Conservation (phyloP, 2,329 filamentous ascomycete genomes). For the Cryphonectria naterciae region DNA sequence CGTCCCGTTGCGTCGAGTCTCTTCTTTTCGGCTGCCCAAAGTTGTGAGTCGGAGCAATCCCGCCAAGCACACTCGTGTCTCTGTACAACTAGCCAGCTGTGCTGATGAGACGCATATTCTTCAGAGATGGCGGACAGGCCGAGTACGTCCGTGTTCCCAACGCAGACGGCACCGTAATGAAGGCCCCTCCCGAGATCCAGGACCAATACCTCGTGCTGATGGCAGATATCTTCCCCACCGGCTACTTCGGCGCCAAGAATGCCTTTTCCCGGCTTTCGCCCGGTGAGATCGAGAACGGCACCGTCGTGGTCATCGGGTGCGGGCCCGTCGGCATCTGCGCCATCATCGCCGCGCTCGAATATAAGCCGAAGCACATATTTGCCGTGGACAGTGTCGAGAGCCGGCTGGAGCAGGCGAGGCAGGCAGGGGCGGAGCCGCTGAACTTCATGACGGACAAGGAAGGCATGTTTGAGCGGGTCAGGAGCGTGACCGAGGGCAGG, state of each 20-base stretch:
- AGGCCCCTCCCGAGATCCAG: conserved; percentile 71
- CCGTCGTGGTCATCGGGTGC: conserved; percentile 81
- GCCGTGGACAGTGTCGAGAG: conserved; percentile 79
- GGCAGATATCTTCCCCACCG: conserved; percentile 83
- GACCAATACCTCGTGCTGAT: conserved; percentile 81
- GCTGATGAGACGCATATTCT: neutral
- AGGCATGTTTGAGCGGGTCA: conserved; percentile 69
- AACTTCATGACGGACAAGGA: conserved; percentile 73
- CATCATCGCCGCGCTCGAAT: conserved; percentile 75
- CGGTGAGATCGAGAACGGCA: conserved; percentile 66
- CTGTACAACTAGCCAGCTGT: neutral
- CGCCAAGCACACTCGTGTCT: too few species aligned
- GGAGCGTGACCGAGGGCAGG: conserved; percentile 75
- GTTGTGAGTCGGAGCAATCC: conserved; percentile 46
- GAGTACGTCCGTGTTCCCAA: conserved; percentile 81
- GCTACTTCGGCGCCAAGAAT: conserved; percentile 81
- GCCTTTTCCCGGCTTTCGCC: conserved; percentile 61
- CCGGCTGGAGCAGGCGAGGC: conserved; percentile 72
- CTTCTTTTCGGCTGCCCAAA: conserved; percentile 70
- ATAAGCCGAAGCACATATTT: conserved; percentile 74
- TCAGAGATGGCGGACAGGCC: conserved; percentile 73
- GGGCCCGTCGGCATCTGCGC: conserved; percentile 87
- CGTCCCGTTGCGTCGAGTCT: conserved; percentile 74
- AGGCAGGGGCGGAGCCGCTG: conserved; percentile 79
- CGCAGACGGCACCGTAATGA: conserved; percentile 80